Conservation (phyloP, 495 filamentous ascomycete species). For the Penicillium robsamsonii region DNA sequence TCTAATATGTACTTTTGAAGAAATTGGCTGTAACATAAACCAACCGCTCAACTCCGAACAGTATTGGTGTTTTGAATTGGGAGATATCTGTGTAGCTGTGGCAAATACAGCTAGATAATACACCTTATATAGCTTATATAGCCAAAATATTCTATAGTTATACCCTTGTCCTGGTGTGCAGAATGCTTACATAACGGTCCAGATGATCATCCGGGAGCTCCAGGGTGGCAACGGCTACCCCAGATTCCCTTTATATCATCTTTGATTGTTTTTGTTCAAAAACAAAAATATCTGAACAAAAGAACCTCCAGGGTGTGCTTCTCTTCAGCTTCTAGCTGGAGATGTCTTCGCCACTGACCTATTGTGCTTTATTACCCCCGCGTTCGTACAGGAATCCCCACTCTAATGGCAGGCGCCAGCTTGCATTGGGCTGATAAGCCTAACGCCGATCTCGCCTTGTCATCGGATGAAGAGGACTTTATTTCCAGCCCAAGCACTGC, state of each 20-base stretch:
- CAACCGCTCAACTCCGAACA: background rate
- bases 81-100: no score
- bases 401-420: conserved; percentile 20
- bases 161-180: no score
- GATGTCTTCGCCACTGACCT: conserved; percentile 1
- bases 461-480: conserved; percentile 40
- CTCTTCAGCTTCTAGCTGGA: conserved; percentile 7
- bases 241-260: background rate
- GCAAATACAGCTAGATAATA: no score
- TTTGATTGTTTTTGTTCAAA: background rate
- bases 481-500: conserved; percentile 36
- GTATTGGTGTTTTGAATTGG: no score
- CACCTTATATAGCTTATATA: no score
- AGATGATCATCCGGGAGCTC: background rate
- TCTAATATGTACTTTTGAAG: no score
- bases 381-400: conserved; percentile 3
- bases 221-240: background rate
- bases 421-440: conserved; percentile 26
- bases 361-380: background rate
- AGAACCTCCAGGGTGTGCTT: background rate
- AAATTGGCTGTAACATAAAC: no score
- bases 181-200: background rate
- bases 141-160: no score
- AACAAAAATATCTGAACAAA: background rate
- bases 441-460: conserved; percentile 27